These are phyloP conservation scores for Podospora pseudocomata DNA, from an alignment of 495 filamentous ascomycete species.

Conservation along the genomic window DNA sequence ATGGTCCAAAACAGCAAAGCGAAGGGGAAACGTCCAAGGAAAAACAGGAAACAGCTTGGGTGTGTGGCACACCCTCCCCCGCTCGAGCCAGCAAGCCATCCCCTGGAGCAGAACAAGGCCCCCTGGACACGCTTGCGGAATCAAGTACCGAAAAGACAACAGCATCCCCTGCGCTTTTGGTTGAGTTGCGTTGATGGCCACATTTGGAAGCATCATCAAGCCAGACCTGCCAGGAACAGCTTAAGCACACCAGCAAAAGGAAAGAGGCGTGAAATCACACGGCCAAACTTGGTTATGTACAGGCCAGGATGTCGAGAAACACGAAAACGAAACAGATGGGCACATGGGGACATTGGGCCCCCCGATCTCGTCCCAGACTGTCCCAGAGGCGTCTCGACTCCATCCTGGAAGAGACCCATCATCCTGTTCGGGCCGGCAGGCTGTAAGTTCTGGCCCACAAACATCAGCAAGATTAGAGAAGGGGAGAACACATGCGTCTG, in stretches of 20 bases:
- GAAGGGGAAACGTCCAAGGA: background rate
- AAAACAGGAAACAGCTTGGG: constrained; percentile 5
- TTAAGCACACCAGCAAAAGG: constrained; percentile 16
- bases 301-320: constrained; percentile 10
- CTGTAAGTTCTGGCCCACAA: background rate
- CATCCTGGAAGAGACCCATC: background rate
- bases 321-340: constrained; percentile 1
- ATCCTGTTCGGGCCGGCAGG: background rate
- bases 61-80: constrained; percentile 4
- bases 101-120: constrained; percentile 7
- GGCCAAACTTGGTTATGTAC: constrained; percentile 8
- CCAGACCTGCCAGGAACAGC: constrained; percentile 1
- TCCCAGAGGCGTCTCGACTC: background rate
- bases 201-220: constrained; percentile 16
- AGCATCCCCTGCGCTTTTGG: background rate
- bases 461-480: background rate
- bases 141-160: constrained; percentile 30
- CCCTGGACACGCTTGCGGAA: constrained; percentile 29
- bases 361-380: constrained; percentile 3
- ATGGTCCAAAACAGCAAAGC: constrained; percentile 3
- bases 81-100: constrained; percentile 6
- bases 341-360: background rate
- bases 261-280: constrained; percentile 9
- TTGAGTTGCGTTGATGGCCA: constrained; percentile 1
- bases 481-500: background rate